phyloP scores from a whole-genome alignment of 257 asterid genomes.

The Nicotiana tabacum region DNA sequence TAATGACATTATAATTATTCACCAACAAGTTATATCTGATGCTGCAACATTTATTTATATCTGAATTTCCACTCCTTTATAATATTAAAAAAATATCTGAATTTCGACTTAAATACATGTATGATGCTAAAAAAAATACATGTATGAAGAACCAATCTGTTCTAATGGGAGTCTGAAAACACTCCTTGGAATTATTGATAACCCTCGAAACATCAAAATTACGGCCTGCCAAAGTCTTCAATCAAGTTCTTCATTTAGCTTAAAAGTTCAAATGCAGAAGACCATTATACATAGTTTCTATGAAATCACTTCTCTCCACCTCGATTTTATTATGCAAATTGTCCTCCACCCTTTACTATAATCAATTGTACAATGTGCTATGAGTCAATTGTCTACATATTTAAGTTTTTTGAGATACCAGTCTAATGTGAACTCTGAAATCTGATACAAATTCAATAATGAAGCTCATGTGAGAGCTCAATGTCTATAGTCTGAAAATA shows the following conservation, averaged over 20 bases:
- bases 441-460: too few relatives aligned
- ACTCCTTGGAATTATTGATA: not conserved
- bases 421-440: too few relatives aligned
- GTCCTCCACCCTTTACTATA: too few relatives aligned
- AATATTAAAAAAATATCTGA: too few relatives aligned
- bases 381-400: too few relatives aligned
- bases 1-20: not conserved
- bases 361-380: too few relatives aligned
- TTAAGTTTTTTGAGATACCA: too few relatives aligned
- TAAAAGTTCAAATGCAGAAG: not conserved
- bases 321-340: too few relatives aligned
- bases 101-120: not conserved
- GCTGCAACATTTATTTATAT: not conserved
- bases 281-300: not conserved
- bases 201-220: not conserved
- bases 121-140: not conserved
- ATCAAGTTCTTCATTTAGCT: not conserved
- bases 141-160: not conserved
- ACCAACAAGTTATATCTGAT: not conserved
- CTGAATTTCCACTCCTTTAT: not conserved
- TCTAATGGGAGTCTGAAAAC: not conserved
- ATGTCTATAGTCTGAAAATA: too few relatives aligned
- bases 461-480: too few relatives aligned
- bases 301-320: not conserved
- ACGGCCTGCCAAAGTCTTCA: not conserved